Percentiles rank a stretch among this genome's conserved stretches.
phyloP scores from a whole-genome alignment of 2,329 filamentous ascomycete species.

The Graphilbum ipis-grandicollis region DNA sequence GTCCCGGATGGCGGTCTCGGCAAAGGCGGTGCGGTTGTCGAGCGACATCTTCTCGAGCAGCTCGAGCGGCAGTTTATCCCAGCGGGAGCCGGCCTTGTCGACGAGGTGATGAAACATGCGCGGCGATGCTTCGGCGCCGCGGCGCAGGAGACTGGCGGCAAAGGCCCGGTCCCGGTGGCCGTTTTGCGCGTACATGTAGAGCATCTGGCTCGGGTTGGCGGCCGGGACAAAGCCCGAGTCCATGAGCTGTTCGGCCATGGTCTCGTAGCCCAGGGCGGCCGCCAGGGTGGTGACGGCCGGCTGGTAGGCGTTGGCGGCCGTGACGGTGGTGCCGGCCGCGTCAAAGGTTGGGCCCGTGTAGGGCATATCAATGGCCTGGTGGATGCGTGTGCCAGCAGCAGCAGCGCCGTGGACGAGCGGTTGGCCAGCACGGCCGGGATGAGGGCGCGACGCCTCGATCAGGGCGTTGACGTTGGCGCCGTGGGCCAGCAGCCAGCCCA shows the following conservation, averaged over 20 bases:
- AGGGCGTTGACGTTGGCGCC: slow-evolving; percentile 1
- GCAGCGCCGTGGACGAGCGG: no score
- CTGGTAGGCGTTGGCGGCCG: no score
- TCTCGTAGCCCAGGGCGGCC: not conserved
- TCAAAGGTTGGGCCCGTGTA: not conserved
- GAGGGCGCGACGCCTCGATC: not conserved
- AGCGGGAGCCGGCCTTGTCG: not conserved
- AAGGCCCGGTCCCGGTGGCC: not conserved
- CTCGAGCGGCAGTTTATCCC: not conserved
- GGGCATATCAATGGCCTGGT: not conserved
- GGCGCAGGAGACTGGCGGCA: not conserved
- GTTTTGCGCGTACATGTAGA: not conserved
- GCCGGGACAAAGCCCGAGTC: not conserved
- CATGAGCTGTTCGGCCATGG: not conserved
- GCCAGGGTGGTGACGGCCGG: not conserved
- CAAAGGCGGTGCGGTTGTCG: no score
- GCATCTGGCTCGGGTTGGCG: not conserved
- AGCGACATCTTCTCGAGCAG: not conserved
- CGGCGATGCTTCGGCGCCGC: not conserved
- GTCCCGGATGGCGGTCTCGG: no score
- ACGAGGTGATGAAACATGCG: not conserved
- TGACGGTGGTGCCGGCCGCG: not conserved
- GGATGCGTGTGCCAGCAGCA: not conserved
- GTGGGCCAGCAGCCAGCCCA: slow-evolving; percentile 1
- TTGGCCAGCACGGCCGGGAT: not conserved